Evolutionary conservation across 345 rosid species (phyloP).

Genomic region (Salix udensis): DNA sequence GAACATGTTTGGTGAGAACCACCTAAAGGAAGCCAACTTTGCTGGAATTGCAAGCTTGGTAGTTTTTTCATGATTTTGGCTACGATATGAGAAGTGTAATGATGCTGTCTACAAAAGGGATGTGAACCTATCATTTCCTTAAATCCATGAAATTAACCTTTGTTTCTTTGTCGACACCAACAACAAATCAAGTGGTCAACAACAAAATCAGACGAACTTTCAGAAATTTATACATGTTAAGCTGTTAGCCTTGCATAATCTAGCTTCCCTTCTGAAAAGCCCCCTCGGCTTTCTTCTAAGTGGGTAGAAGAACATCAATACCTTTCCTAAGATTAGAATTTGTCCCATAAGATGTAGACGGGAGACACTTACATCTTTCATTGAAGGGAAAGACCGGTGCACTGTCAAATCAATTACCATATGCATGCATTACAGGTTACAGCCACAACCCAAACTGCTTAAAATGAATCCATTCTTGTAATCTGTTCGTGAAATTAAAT

Average conservation of each 20-base stretch:
- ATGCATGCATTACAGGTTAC: not conserved
- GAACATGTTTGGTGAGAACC: conserved; percentile 23
- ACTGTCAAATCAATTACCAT: not conserved
- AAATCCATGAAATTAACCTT: not conserved
- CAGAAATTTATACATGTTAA: not conserved
- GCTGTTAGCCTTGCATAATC: not conserved
- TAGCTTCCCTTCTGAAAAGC: not conserved
- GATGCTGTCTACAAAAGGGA: not conserved
- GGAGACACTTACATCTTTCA: not conserved
- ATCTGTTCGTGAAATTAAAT: not conserved
- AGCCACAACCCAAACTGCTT: not conserved
- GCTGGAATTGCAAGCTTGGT: conserved; percentile 43
- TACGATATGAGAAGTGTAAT: not conserved
- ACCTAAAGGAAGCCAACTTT: conserved; percentile 29
- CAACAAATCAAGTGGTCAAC: not conserved
- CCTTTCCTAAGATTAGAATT: not conserved
- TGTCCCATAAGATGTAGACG: not conserved
- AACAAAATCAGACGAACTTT: not conserved
- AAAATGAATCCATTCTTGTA: not conserved
- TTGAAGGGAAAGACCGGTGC: not conserved
- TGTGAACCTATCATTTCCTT: not conserved
- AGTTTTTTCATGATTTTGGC: not conserved
- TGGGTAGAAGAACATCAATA: not conserved
- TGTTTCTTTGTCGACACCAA: not conserved
- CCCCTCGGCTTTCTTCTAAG: not conserved